Percentiles rank a stretch among this genome's conserved stretches.
Conservation (phyloP, 192 early-diverging fungal genomes). For the Backusella morwellensis region DNA sequence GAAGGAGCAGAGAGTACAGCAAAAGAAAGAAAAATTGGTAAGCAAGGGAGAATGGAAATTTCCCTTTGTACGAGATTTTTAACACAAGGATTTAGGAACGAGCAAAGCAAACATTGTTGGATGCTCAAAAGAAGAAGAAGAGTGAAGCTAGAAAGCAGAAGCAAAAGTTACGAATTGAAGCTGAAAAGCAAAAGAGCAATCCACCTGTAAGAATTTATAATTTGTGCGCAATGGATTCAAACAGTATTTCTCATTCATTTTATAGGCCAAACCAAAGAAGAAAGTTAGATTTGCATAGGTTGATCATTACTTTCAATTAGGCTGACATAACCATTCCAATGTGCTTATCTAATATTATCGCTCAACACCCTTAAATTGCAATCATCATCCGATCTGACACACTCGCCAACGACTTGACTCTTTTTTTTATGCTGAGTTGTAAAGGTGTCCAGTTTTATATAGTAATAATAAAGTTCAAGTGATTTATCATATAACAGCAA, state of each 20-base stretch:
- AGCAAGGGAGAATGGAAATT: background rate
- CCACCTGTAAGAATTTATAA: background rate
- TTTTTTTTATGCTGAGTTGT: background rate
- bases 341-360: background rate
- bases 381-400: background rate
- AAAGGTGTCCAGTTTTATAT: background rate
- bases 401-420: background rate
- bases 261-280: conserved; percentile 1
- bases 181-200: background rate
- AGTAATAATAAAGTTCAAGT: background rate
- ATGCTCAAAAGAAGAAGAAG: conserved; percentile 3
- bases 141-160: conserved; percentile 6
- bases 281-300: conserved; percentile 9
- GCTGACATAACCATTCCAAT: too few species aligned
- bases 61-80: background rate
- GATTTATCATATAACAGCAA: background rate
- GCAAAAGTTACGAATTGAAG: background rate
- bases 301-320: too few species aligned
- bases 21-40: conserved; percentile 6
- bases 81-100: background rate
- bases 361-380: background rate
- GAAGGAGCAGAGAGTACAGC: background rate
- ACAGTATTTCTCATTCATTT: background rate
- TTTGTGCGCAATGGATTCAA: background rate
- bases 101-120: background rate